A percentile compares a stretch with the other conserved stretches of the same genome.
These are phyloP conservation scores for Venturiaceae sp. DNA, from an alignment of 2,329 filamentous ascomycete species.

Conservation along the genomic window DNA sequence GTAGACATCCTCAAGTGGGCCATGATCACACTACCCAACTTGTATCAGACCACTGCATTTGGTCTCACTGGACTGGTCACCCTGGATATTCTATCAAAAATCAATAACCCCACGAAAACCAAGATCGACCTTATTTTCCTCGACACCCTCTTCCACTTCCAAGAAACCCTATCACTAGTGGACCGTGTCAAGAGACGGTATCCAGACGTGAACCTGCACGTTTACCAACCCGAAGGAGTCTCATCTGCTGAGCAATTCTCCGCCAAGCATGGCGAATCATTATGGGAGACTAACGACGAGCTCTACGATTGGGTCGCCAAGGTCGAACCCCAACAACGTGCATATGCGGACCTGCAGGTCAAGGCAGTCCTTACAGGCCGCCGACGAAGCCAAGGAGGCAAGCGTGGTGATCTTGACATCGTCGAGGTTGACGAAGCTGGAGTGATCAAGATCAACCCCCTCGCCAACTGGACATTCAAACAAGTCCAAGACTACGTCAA, in stretches of 20 bases:
- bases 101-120: slow-evolving; percentile 50
- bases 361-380: slow-evolving; percentile 88
- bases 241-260: slow-evolving; percentile 70
- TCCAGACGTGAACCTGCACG: slow-evolving; percentile 69
- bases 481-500: slow-evolving; percentile 84
- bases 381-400: slow-evolving; percentile 82
- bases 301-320: slow-evolving; percentile 97
- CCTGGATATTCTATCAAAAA: slow-evolving; percentile 62
- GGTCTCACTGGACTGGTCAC: slow-evolving; percentile 42
- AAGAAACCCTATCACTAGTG: slow-evolving; percentile 41
- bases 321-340: slow-evolving; percentile 89
- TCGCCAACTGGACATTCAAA: slow-evolving; percentile 87
- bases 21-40: slow-evolving; percentile 78
- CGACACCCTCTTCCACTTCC: slow-evolving; percentile 45
- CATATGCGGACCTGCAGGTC: slow-evolving; percentile 79
- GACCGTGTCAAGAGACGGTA: slow-evolving; percentile 67
- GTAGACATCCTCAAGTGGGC: slow-evolving; percentile 83
- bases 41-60: slow-evolving; percentile 51
- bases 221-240: slow-evolving; percentile 76
- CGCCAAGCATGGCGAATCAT: slow-evolving; percentile 64
- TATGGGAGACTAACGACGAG: slow-evolving; percentile 81
- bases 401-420: slow-evolving; percentile 81
- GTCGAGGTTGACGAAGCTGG: slow-evolving; percentile 88
- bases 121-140: slow-evolving; percentile 43
- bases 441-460: slow-evolving; percentile 93